phyloP scores from a whole-genome alignment of 495 filamentous ascomycete genomes.

The Xylaria curta region DNA sequence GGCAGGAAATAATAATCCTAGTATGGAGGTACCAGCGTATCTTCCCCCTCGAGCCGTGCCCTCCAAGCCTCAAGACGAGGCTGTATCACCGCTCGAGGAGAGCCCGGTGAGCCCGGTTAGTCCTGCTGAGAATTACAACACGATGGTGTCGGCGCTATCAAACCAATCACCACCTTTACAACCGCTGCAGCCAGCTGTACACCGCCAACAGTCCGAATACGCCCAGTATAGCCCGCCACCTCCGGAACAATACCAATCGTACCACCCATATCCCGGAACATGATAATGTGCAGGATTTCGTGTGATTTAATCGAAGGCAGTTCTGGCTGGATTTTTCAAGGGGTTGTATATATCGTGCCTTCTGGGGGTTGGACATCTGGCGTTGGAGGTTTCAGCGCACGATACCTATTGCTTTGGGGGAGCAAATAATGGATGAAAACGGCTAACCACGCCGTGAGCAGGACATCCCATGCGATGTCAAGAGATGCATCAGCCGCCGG shows the following conservation, averaged over 20 bases:
- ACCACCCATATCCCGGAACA: constrained; percentile 37
- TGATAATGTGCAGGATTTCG: neutral
- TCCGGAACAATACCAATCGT: constrained; percentile 37
- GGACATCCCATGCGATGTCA: neutral
- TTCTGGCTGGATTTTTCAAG: constrained; percentile 11
- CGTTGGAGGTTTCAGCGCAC: constrained; percentile 29
- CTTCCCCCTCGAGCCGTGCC: constrained; percentile 22
- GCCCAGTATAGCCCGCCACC: constrained; percentile 39
- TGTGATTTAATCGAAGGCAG: neutral
- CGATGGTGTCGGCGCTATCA: constrained; percentile 39
- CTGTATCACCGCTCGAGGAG: constrained; percentile 34
- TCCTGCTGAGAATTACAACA: constrained; percentile 36
- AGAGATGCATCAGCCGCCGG: neutral
- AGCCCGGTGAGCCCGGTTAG: constrained; percentile 33
- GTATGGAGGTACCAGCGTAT: constrained; percentile 26
- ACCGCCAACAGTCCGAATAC: constrained; percentile 34
- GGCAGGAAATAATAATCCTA: neutral
- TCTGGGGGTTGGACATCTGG: constrained; percentile 29
- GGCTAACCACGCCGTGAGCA: neutral
- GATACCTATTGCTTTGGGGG: constrained; percentile 35
- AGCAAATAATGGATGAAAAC: neutral
- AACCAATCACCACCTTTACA: constrained; percentile 38
- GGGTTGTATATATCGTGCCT: constrained; percentile 19
- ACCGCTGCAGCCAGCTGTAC: constrained; percentile 25
- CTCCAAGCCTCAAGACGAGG: constrained; percentile 34